Evolutionary conservation across 1,139 yeast species (phyloP), one percentile per base, ranked within the genome.

Genomic region (Candida sanyaensis): DNA sequence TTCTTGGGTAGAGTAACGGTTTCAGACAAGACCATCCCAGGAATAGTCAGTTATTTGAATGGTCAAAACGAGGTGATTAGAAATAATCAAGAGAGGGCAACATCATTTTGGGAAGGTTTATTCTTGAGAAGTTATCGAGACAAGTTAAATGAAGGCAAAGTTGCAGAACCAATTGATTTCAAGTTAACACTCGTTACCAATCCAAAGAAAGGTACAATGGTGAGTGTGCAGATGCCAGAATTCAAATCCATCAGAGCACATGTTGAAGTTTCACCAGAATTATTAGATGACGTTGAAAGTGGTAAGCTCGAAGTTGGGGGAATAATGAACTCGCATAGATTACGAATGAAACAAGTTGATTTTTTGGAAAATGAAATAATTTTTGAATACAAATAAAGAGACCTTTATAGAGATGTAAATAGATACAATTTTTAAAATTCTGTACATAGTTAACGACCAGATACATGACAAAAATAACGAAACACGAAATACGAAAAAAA

Each of bases 71-170:
- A 46, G 21, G 61, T 64, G 33, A 65, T 63, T 42, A 63, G 60
- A 41, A 59, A 60, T 41, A 53, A 63, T 1, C 69, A 65, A 41
- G 50, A 51, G 23, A 58, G 61, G 13, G 65, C 77, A 0, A 55
- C 55, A 17, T 58, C 63, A 42, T 75, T 73, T 51, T 75, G 79
- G 79, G 67, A 65, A 51, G 76, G 76, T 1, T 54, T 65, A 8
- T 69, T 74, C 42, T 59, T 75, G 37, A 60, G 60, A 42, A 63
- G 62, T 39, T 73, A 72, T 49, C 52, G 60, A 39, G 54, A 52
- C 11, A 43, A 61, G 47, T 33, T 59, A 17, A 40, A 56, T 6
- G 27, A 41, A 3, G 62, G 61, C 1, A 49, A 55, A 33, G 53
- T 66, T 2, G 34, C 41, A 1, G 41, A 56, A 1, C 63, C 60